phyloP scores from a whole-genome alignment of 495 filamentous ascomycete genomes.

The Neurospora cerealis region DNA sequence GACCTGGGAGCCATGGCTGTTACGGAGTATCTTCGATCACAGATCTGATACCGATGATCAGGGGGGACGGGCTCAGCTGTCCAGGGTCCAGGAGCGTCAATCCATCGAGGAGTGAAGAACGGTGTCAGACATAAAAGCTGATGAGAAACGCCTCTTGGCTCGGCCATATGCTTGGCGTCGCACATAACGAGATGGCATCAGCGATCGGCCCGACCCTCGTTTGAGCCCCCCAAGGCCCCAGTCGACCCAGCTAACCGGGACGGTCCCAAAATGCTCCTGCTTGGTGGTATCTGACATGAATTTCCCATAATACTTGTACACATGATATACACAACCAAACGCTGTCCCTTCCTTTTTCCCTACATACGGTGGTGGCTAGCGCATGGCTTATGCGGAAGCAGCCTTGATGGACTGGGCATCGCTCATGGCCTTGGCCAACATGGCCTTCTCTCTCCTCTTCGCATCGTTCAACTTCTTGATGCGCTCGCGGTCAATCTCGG shows the following conservation, averaged over 20 bases:
- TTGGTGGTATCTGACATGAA: background rate
- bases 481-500: slow-evolving; percentile 46
- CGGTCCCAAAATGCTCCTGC: background rate
- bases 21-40: background rate
- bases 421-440: slow-evolving; percentile 21
- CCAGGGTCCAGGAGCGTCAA: background rate
- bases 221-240: background rate
- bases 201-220: background rate
- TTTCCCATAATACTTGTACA: slow-evolving; percentile 8
- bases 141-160: background rate
- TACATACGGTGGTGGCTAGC: background rate
- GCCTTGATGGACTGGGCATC: slow-evolving; percentile 24
- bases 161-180: background rate
- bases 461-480: slow-evolving; percentile 52
- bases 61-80: background rate
- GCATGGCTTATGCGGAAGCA: background rate
- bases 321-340: slow-evolving; percentile 12
- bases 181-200: background rate
- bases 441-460: slow-evolving; percentile 49
- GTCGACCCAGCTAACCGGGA: background rate
- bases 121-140: background rate
- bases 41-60: background rate
- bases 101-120: background rate
- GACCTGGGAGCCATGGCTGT: background rate
- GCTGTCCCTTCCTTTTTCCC: background rate